phyloP scores from a whole-genome alignment of 805 yeast species.

The Candida taoyuanica region DNA sequence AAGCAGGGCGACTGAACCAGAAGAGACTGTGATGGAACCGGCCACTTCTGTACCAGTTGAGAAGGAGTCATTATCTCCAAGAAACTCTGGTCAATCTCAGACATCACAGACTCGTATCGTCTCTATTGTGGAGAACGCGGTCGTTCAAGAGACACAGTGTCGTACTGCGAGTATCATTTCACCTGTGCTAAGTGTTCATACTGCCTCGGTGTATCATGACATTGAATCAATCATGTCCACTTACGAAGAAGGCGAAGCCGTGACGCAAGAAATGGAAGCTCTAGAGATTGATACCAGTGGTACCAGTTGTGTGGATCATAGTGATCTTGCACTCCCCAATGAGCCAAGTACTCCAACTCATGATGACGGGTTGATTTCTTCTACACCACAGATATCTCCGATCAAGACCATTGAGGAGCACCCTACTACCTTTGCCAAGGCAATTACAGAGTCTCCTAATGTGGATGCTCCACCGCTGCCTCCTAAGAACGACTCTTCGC shows the following conservation, averaged over 20 bases:
- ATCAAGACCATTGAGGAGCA: constrained; percentile 22
- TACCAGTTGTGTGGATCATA: constrained; percentile 7
- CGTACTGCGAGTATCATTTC: neutral
- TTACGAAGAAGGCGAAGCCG: constrained; percentile 19
- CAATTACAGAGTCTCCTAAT: no score
- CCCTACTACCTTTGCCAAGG: neutral
- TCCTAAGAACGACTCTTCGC: constrained; percentile 2
- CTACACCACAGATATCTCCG: constrained; percentile 26
- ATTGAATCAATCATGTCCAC: constrained; percentile 27
- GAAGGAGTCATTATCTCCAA: neutral
- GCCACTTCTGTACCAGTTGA: neutral
- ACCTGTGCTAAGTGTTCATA: neutral
- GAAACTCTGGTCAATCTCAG: neutral
- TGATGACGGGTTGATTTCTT: constrained; percentile 22
- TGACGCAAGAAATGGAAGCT: constrained; percentile 10
- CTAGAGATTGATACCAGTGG: constrained; percentile 9
- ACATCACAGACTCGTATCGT: no score
- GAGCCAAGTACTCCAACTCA: constrained; percentile 27
- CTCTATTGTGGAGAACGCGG: neutral
- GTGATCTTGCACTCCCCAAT: constrained; percentile 8
- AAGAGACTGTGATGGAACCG: neutral
- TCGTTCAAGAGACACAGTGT: neutral
- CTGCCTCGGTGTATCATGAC: constrained; percentile 18
- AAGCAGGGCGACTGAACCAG: neutral
- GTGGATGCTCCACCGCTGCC: neutral